Evolutionary conservation across 1,284 basidiomycete species (phyloP).

Genomic region (Ceratobasidium sp.): DNA sequence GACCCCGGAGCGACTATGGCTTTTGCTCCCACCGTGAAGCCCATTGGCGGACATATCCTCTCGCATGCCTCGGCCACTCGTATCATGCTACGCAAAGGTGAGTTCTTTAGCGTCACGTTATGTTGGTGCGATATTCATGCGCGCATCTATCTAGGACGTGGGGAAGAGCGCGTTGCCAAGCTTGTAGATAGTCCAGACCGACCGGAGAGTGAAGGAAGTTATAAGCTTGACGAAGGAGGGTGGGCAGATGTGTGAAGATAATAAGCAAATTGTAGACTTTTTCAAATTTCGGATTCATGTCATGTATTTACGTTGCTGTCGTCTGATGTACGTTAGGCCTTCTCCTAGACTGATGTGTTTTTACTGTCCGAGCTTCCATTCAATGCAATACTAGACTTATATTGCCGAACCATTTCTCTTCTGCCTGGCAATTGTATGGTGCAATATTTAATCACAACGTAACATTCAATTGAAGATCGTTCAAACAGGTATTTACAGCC

Average conservation of each 20-base stretch:
- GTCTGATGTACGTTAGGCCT: neutral
- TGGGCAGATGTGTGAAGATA: constrained; percentile 77
- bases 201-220: constrained; percentile 92
- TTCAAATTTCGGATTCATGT: neutral
- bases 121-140: constrained; percentile 49
- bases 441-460: neutral
- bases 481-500: too few relatives aligned
- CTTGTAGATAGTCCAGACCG: constrained; percentile 93
- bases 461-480: neutral
- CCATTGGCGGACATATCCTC: constrained; percentile 79
- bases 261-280: neutral
- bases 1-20: constrained; percentile 96
- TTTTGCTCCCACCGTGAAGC: constrained; percentile 76
- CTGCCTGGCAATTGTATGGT: neutral
- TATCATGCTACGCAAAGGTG: constrained; percentile 89
- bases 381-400: neutral
- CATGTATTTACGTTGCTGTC: neutral
- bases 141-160: constrained; percentile 73
- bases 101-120: constrained; percentile 35
- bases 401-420: too few relatives aligned
- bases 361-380: neutral
- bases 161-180: constrained; percentile 96
- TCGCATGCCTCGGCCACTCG: constrained; percentile 89
- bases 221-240: constrained; percentile 89
- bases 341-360: neutral